Evolutionary conservation across 768 basidiomycete species (phyloP).

Genomic region (Suillus fuscotomentosus): DNA sequence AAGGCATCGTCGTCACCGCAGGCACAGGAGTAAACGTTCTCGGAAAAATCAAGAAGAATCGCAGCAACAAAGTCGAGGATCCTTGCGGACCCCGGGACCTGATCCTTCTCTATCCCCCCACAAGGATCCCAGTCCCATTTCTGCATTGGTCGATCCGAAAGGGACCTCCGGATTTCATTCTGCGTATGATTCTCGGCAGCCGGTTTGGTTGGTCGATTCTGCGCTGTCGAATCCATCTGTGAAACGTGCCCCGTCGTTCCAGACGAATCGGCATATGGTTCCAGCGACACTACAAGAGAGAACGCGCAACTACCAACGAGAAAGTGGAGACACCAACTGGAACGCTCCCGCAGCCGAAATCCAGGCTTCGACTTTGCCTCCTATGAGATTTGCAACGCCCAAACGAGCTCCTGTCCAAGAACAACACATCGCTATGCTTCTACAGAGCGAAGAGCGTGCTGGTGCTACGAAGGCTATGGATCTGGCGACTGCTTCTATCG

Average conservation of each 20-base stretch:
- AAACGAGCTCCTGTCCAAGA: neutral
- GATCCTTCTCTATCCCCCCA: neutral
- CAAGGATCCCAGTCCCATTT: neutral
- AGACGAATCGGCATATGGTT: slow-evolving; percentile 4
- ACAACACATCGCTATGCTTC: neutral
- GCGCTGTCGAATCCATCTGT: neutral
- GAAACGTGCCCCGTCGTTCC: slow-evolving; percentile 2
- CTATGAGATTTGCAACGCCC: neutral
- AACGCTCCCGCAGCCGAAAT: no score
- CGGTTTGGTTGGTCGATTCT: slow-evolving; percentile 23
- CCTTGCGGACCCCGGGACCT: neutral
- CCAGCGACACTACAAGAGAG: neutral
- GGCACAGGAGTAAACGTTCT: neutral
- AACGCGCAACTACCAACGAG: neutral
- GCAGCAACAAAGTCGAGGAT: slow-evolving; percentile 4
- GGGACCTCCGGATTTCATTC: neutral
- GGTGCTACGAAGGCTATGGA: neutral
- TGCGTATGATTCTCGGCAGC: slow-evolving; percentile 27
- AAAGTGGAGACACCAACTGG: neutral
- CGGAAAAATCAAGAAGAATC: neutral
- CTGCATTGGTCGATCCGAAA: neutral
- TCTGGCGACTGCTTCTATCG: neutral
- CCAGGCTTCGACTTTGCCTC: neutral
- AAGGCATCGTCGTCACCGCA: neutral
- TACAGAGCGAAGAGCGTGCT: neutral